These are phyloP conservation scores for Aspergillus taichungensis DNA, from an alignment of 495 filamentous ascomycete genomes.

Conservation along the genomic window DNA sequence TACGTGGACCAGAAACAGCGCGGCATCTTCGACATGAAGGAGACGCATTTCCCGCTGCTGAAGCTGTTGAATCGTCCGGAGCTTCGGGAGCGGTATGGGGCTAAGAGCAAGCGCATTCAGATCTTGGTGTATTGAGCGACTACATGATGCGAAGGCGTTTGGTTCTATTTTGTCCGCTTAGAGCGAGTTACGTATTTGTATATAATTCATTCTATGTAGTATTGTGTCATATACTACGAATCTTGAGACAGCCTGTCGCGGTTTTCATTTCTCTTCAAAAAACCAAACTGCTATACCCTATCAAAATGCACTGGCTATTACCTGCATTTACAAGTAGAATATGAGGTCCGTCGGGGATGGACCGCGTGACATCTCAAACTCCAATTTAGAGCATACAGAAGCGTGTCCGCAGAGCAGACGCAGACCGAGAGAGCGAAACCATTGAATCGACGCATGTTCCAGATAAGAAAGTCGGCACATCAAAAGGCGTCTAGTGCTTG, in stretches of 20 bases:
- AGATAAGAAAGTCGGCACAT: too few relatives aligned
- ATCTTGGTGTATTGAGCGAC: conserved; percentile 32
- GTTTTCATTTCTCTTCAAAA: too few relatives aligned
- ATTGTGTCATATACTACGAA: too few relatives aligned
- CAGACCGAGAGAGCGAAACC: neutral
- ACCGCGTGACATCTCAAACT: too few relatives aligned
- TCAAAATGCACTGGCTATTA: too few relatives aligned
- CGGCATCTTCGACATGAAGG: conserved; percentile 86
- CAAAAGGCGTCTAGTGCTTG: too few relatives aligned
- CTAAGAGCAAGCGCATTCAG: conserved; percentile 26
- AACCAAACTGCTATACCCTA: too few relatives aligned
- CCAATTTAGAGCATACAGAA: neutral
- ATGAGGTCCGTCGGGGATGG: too few relatives aligned
- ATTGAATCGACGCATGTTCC: too few relatives aligned
- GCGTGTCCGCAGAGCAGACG: neutral
- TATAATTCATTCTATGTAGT: neutral
- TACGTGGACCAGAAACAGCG: conserved; percentile 89
- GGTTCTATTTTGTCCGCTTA: neutral
- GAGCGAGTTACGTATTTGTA: too few relatives aligned
- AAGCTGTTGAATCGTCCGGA: conserved; percentile 56
- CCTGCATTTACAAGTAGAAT: too few relatives aligned
- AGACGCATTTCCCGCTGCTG: conserved; percentile 69
- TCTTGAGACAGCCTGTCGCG: too few relatives aligned
- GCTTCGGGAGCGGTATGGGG: conserved; percentile 58
- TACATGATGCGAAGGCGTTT: conserved; percentile 10